These are phyloP conservation scores for Eucalyptus cloeziana DNA, from an alignment of 345 rosid species.

Conservation along the genomic window DNA sequence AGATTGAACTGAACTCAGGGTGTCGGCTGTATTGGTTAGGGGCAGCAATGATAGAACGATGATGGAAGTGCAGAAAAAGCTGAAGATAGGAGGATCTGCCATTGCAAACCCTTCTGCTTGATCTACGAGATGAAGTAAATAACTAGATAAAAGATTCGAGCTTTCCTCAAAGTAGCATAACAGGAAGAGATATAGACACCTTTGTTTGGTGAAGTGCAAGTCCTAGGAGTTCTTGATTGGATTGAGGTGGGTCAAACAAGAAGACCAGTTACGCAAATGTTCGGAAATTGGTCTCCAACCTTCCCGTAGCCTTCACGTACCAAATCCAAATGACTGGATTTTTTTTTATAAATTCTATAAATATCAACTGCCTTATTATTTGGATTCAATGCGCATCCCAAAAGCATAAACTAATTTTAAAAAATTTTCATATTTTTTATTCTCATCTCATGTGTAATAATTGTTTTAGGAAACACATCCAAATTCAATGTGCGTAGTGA, in stretches of 20 bases:
- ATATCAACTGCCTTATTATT: background rate
- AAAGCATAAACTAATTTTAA: background rate
- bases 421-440: background rate
- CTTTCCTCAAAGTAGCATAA: background rate
- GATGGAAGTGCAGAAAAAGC: background rate
- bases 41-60: background rate
- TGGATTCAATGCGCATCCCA: background rate
- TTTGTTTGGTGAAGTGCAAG: background rate
- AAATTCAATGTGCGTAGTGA: no score
- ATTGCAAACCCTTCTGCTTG: background rate
- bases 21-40: background rate
- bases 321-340: background rate
- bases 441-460: no score
- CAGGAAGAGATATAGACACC: background rate
- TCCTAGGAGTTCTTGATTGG: background rate
- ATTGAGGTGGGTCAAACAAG: background rate
- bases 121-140: slow-evolving; percentile 21
- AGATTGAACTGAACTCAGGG: background rate
- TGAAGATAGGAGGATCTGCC: background rate
- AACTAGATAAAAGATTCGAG: background rate
- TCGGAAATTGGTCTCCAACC: background rate
- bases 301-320: background rate
- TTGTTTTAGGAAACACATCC: no score
- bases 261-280: background rate
- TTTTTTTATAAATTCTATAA: background rate